Percentiles rank a stretch among this genome's conserved stretches.
Conservation (phyloP, 306 rosid genomes). For the Pyrus bretschneideri region DNA sequence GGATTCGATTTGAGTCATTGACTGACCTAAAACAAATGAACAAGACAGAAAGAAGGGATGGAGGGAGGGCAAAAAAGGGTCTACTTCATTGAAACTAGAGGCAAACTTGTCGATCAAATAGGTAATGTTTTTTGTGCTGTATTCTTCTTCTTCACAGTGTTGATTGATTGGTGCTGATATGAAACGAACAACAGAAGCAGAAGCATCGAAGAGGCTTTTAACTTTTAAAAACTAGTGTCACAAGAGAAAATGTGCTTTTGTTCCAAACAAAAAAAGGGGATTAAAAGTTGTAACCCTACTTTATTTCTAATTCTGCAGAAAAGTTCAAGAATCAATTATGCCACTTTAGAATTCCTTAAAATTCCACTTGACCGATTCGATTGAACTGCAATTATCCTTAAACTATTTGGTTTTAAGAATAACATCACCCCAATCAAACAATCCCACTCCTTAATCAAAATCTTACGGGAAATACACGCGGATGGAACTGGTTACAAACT, state of each 20-base stretch:
- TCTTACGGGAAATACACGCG: neutral
- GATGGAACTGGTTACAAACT: neutral
- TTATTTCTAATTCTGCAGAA: constrained; percentile 1
- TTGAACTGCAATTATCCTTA: neutral
- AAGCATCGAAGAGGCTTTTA: neutral
- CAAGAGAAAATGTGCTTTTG: neutral
- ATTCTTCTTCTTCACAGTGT: neutral
- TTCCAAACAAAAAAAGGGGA: neutral
- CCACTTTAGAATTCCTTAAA: constrained; percentile 7
- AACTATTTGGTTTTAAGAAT: neutral
- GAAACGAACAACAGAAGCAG: neutral
- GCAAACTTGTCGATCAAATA: neutral
- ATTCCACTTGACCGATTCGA: constrained; percentile 16
- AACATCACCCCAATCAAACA: neutral
- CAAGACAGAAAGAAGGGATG: neutral
- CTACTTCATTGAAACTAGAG: neutral
- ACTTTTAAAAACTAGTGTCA: neutral
- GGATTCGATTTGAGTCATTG: neutral
- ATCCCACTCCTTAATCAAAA: neutral
- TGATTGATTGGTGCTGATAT: neutral
- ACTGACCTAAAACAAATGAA: neutral
- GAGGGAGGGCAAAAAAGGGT: neutral
- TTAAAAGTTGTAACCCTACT: neutral
- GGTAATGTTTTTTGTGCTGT: neutral
- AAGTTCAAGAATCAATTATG: constrained; percentile 12